A percentile compares a stretch with the other conserved stretches of the same genome.
phyloP scores from a whole-genome alignment of 768 basidiomycete genomes.

The Rhodotorula diobovata region DNA sequence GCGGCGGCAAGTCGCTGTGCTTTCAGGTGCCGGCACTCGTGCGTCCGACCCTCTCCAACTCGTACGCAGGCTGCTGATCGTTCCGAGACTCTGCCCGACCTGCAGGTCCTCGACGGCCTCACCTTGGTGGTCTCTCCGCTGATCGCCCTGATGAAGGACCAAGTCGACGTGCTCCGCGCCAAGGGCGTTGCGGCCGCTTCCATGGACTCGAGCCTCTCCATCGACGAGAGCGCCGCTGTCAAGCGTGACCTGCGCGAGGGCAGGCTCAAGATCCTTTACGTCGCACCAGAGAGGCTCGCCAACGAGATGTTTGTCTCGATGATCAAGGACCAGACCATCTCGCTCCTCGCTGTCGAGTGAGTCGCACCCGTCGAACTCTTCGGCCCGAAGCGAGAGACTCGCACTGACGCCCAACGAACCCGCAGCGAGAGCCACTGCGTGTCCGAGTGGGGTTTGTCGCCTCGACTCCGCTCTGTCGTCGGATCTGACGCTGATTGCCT shows the following conservation, averaged over 20 bases:
- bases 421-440: constrained; percentile 32
- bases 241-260: constrained; percentile 49
- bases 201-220: constrained; percentile 50
- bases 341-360: constrained; percentile 53
- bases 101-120: constrained; percentile 59
- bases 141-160: constrained; percentile 70
- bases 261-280: constrained; percentile 54
- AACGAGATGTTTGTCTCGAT: constrained; percentile 53
- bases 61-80: too few species aligned
- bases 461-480: too few species aligned
- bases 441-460: constrained; percentile 17
- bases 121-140: constrained; percentile 89
- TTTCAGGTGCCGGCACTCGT: constrained; percentile 78
- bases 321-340: constrained; percentile 52
- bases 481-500: not conserved
- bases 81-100: too few species aligned
- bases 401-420: constrained; percentile 42
- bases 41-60: constrained; percentile 4
- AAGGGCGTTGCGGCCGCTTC: constrained; percentile 50
- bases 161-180: constrained; percentile 48
- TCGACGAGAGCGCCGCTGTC: constrained; percentile 47
- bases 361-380: not conserved
- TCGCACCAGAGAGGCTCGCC: constrained; percentile 54
- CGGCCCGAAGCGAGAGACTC: too few species aligned
- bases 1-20: constrained; percentile 47